These are phyloP conservation scores for Pseudogymnoascus sp. DNA, from an alignment of 2,329 filamentous ascomycete species.

Conservation along the genomic window DNA sequence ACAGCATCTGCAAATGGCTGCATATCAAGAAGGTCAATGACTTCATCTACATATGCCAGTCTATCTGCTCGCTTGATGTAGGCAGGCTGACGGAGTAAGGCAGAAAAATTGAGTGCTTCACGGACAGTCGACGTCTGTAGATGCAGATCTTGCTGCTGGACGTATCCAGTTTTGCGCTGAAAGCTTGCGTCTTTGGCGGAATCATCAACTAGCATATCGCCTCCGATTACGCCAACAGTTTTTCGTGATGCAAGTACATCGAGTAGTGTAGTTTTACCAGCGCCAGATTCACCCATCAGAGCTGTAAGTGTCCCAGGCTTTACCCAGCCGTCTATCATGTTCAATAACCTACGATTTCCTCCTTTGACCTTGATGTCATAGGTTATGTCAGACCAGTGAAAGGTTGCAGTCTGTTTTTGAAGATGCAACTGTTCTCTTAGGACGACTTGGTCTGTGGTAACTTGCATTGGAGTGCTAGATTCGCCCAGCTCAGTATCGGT, in stretches of 20 bases:
- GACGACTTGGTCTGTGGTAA: slow-evolving; percentile 37
- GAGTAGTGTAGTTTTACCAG: slow-evolving; percentile 80
- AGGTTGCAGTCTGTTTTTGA: slow-evolving; percentile 66
- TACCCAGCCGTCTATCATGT: slow-evolving; percentile 75
- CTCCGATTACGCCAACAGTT: slow-evolving; percentile 80
- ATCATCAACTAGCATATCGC: slow-evolving; percentile 65
- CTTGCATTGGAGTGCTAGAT: slow-evolving; percentile 18
- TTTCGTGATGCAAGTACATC: slow-evolving; percentile 78
- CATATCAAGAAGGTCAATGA: slow-evolving; percentile 56
- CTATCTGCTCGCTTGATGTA: slow-evolving; percentile 67
- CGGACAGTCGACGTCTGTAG: slow-evolving; percentile 75
- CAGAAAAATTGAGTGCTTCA: slow-evolving; percentile 81
- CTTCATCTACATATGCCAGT: slow-evolving; percentile 77
- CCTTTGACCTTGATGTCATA: slow-evolving; percentile 59
- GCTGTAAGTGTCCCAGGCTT: slow-evolving; percentile 63
- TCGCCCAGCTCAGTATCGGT: slow-evolving; percentile 13
- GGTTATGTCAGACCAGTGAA: slow-evolving; percentile 64
- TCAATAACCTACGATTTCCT: slow-evolving; percentile 61
- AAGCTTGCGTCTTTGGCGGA: slow-evolving; percentile 69
- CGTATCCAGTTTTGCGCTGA: slow-evolving; percentile 68
- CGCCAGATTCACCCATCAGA: slow-evolving; percentile 55
- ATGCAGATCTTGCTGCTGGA: slow-evolving; percentile 87
- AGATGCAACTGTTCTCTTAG: slow-evolving; percentile 58
- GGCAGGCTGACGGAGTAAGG: slow-evolving; percentile 76
- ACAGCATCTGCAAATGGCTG: slow-evolving; percentile 58